Percentiles rank a stretch among this genome's conserved stretches.
phyloP scores from a whole-genome alignment of 73 alveolate species.

The Vitrella brassicaformis region DNA sequence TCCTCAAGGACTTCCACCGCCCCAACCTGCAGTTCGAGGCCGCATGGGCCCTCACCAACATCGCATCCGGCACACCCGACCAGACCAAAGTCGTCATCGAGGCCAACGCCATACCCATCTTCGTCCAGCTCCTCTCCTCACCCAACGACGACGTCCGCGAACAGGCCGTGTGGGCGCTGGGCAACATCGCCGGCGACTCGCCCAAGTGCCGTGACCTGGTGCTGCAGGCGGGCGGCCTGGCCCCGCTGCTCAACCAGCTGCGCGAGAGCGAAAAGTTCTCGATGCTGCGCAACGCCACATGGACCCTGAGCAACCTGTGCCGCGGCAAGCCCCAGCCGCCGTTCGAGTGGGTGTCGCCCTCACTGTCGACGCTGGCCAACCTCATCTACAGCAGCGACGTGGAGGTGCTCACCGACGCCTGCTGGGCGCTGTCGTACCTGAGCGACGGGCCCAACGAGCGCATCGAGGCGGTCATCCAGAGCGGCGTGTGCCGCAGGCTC shows the following conservation, averaged over 20 bases:
- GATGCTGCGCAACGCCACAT: slow-evolving; percentile 59
- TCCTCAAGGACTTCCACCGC: slow-evolving; percentile 44
- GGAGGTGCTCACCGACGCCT: slow-evolving; percentile 76
- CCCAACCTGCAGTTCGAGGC: slow-evolving; percentile 77
- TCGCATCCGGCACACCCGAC: slow-evolving; percentile 76
- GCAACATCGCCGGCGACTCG: slow-evolving; percentile 81
- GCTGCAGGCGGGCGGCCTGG: slow-evolving; percentile 47
- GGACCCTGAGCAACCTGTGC: slow-evolving; percentile 79
- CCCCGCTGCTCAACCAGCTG: not conserved
- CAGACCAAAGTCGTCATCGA: slow-evolving; percentile 71
- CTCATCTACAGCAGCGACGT: slow-evolving; percentile 16
- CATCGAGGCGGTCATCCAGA: slow-evolving; percentile 64
- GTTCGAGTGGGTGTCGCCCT: slow-evolving; percentile 38
- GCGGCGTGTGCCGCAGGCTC: slow-evolving; percentile 16
- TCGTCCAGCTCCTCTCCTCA: slow-evolving; percentile 48
- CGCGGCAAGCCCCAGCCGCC: slow-evolving; percentile 76
- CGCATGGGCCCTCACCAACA: slow-evolving; percentile 75
- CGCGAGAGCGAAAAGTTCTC: slow-evolving; percentile 45
- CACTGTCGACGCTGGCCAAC: slow-evolving; percentile 13
- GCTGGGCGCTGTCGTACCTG: slow-evolving; percentile 85
- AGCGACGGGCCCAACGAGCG: slow-evolving; percentile 88
- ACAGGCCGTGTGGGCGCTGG: slow-evolving; percentile 80
- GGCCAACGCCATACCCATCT: not conserved
- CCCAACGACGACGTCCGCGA: slow-evolving; percentile 64
- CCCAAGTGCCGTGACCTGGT: slow-evolving; percentile 56